Evolutionary conservation across 441 rosid genomes (phyloP).

Genomic region (Aquilaria agallochum): DNA sequence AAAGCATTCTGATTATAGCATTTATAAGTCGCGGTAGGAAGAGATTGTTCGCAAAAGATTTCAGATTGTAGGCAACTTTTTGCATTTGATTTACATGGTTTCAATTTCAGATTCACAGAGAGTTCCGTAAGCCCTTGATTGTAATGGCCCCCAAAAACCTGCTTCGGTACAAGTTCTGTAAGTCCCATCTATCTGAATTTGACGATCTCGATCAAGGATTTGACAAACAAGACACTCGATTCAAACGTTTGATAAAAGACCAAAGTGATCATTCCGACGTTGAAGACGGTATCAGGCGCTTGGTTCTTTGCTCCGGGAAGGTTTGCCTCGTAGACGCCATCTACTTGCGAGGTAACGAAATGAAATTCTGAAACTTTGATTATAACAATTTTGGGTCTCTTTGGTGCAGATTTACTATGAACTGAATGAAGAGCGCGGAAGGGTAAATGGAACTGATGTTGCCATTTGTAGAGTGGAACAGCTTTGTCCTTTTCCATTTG

Average conservation of each 20-base stretch:
- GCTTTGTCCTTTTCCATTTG: conserved; percentile 87
- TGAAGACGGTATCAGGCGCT: conserved; percentile 80
- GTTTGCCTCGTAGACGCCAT: conserved; percentile 21
- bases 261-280: conserved; percentile 74
- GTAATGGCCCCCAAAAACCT: conserved; percentile 94
- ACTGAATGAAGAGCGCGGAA: conserved; percentile 79
- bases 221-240: conserved; percentile 95
- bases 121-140: conserved; percentile 88
- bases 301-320: conserved; percentile 96
- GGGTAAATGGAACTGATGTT: conserved; percentile 51
- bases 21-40: no score
- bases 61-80: background rate
- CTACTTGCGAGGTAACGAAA: background rate
- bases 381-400: background rate
- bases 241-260: conserved; percentile 93
- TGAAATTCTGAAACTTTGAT: background rate
- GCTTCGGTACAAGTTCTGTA: conserved; percentile 90
- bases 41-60: background rate
- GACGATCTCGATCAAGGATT: conserved; percentile 96
- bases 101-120: conserved; percentile 70
- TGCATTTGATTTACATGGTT: conserved; percentile 1
- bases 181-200: conserved; percentile 83
- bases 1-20: no score
- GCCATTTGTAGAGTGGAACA: conserved; percentile 97
- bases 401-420: conserved; percentile 75